Evolutionary conservation across 352 stramenopile genomes (phyloP).

Genomic region (Detonula confervacea): DNA sequence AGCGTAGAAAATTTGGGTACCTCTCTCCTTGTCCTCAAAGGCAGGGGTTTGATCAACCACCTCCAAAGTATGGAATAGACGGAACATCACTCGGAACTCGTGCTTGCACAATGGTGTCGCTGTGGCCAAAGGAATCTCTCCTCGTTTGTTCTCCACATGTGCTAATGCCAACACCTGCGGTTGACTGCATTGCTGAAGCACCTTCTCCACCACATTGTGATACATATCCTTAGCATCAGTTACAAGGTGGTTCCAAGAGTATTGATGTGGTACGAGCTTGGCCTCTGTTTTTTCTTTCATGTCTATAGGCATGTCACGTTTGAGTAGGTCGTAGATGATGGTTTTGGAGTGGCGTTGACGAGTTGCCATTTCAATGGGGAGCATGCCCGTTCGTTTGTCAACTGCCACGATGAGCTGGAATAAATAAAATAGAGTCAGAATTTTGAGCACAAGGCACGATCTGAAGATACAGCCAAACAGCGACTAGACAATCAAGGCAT

Average conservation of each 20-base stretch:
- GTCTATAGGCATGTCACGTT: conserved; percentile 84
- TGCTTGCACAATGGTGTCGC: conserved; percentile 85
- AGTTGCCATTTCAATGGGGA: conserved; percentile 85
- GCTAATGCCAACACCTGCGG: conserved; percentile 82
- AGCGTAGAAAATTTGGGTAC: conserved; percentile 86
- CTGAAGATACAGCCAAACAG: not conserved
- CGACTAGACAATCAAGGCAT: not conserved
- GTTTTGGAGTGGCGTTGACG: conserved; percentile 79
- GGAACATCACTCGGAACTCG: conserved; percentile 84
- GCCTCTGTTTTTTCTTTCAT: conserved; percentile 80
- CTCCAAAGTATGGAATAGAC: conserved; percentile 85
- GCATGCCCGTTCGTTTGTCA: conserved; percentile 81
- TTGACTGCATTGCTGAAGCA: conserved; percentile 81
- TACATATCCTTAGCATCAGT: conserved; percentile 82
- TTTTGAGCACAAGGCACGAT: not conserved
- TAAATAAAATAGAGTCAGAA: conserved; percentile 5
- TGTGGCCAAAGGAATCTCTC: conserved; percentile 80
- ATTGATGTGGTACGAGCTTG: conserved; percentile 76
- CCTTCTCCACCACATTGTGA: conserved; percentile 80
- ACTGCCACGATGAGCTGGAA: conserved; percentile 64
- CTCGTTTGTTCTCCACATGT: conserved; percentile 78
- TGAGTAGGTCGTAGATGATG: conserved; percentile 83
- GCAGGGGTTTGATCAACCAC: conserved; percentile 81
- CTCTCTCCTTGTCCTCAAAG: conserved; percentile 77
- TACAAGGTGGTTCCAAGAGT: conserved; percentile 86